Percentiles rank a stretch among this genome's conserved stretches.
Evolutionary conservation across 164 flowering plant genomes (phyloP).

Genomic region (Vitis labrusca): DNA sequence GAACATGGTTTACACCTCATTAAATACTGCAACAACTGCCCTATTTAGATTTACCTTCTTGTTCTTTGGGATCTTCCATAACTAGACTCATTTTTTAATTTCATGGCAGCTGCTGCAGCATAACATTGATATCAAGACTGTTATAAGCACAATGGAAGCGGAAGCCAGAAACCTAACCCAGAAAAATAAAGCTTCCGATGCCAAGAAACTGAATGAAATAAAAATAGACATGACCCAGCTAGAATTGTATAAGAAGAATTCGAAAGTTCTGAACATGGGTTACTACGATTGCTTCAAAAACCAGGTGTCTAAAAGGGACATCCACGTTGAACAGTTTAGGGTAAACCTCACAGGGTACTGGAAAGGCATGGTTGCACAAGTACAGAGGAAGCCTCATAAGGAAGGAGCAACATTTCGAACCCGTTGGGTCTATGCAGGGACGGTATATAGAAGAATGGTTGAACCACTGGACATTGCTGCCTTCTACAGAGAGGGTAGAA

Average conservation of each 20-base stretch:
- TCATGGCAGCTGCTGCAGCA: conserved; percentile 11
- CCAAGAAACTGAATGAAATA: conserved; percentile 26
- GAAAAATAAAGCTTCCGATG: conserved; percentile 8
- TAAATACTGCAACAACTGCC: no score
- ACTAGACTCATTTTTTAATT: not conserved
- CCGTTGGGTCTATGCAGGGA: conserved; percentile 37
- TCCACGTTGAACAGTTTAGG: conserved; percentile 13
- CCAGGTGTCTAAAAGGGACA: not conserved
- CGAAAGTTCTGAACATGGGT: conserved; percentile 18
- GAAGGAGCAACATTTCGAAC: conserved; percentile 20
- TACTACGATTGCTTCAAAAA: conserved; percentile 49
- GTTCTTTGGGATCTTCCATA: no score
- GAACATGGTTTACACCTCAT: no score
- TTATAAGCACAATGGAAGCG: conserved; percentile 5
- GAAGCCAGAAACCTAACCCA: not conserved
- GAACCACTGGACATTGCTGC: conserved; percentile 60
- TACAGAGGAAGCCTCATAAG: conserved; percentile 34
- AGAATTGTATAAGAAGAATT: conserved; percentile 50
- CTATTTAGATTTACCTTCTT: no score
- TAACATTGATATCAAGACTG: not conserved
- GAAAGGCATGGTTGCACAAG: conserved; percentile 31
- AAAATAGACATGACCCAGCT: conserved; percentile 35
- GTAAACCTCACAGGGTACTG: conserved; percentile 34
- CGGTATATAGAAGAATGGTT: conserved; percentile 48
- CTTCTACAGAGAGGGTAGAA: conserved; percentile 19